phyloP scores from a whole-genome alignment of 2,329 filamentous ascomycete genomes.

The Curvularia sp. region DNA sequence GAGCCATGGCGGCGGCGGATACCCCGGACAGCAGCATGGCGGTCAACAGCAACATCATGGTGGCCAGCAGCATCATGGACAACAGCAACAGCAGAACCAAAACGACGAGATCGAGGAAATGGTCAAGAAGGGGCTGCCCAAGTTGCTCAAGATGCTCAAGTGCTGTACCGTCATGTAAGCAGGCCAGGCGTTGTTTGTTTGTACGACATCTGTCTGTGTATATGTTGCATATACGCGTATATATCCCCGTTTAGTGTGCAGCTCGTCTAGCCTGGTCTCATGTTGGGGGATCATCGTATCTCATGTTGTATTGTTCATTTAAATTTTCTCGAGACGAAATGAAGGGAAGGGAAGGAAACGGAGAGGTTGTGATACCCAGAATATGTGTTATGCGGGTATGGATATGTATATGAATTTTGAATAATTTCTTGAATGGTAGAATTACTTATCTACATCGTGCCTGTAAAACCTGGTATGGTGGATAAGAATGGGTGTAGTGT shows the following conservation, averaged over 20 bases:
- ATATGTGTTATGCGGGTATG: not conserved
- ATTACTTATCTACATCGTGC: not conserved
- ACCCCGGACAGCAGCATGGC: slow-evolving; percentile 53
- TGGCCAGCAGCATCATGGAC: slow-evolving; percentile 32
- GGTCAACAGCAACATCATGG: slow-evolving; percentile 53
- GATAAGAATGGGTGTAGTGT: not conserved
- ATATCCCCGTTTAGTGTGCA: too few relatives aligned
- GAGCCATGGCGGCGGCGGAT: slow-evolving; percentile 41
- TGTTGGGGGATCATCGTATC: not conserved
- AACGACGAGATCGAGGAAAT: slow-evolving; percentile 66
- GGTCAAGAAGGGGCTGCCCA: slow-evolving; percentile 66
- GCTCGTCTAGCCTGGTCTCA: too few relatives aligned
- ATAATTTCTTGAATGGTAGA: not conserved
- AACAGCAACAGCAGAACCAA: slow-evolving; percentile 45
- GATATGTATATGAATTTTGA: not conserved
- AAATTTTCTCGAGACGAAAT: not conserved
- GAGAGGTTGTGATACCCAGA: not conserved
- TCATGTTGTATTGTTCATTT: not conserved
- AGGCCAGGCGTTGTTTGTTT: not conserved
- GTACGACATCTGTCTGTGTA: not conserved
- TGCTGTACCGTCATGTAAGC: slow-evolving; percentile 78
- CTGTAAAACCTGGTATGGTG: not conserved
- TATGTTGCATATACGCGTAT: not conserved
- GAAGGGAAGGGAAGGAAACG: not conserved
- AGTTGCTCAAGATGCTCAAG: slow-evolving; percentile 66